These are phyloP conservation scores for Parachaetomium inaequale DNA, from an alignment of 495 filamentous ascomycete species.

Conservation along the genomic window DNA sequence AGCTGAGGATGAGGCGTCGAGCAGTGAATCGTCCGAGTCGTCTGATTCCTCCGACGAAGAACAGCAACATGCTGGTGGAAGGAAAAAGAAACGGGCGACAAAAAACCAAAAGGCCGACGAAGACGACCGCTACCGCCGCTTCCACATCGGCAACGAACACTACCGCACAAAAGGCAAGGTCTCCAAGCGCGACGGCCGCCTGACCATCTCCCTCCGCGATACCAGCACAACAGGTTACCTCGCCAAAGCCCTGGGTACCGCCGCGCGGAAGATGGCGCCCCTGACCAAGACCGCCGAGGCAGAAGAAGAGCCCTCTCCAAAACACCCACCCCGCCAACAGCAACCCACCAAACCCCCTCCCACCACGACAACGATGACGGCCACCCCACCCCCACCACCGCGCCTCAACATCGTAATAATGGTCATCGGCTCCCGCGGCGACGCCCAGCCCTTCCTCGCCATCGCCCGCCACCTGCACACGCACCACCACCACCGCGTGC, in stretches of 20 bases:
- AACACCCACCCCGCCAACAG: background rate
- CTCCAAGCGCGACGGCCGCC: slow-evolving; percentile 63
- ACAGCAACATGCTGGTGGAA: background rate
- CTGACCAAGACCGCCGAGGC: slow-evolving; percentile 15
- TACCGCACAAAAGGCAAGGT: slow-evolving; percentile 64
- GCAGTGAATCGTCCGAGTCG: background rate
- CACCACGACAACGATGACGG: background rate
- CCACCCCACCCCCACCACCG: slow-evolving; percentile 9
- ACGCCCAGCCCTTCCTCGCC: slow-evolving; percentile 72
- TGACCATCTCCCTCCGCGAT: slow-evolving; percentile 67
- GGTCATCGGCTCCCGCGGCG: slow-evolving; percentile 74
- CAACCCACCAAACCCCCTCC: background rate
- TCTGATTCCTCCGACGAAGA: slow-evolving; percentile 30
- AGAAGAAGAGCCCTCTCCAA: background rate
- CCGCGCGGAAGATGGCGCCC: slow-evolving; percentile 41
- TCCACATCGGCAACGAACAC: slow-evolving; percentile 60
- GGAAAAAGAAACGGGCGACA: slow-evolving; percentile 14
- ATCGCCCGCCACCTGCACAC: slow-evolving; percentile 61
- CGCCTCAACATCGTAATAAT: slow-evolving; percentile 73
- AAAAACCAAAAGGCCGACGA: slow-evolving; percentile 19
- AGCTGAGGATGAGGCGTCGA: background rate
- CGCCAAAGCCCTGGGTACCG: slow-evolving; percentile 63
- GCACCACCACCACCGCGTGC: slow-evolving; percentile 67
- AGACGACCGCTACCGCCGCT: slow-evolving; percentile 37
- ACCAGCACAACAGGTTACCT: slow-evolving; percentile 62